These are phyloP conservation scores for Asterella californica DNA, from an alignment of 225 moss, liverwort and hornwort species.

Conservation along the genomic window DNA sequence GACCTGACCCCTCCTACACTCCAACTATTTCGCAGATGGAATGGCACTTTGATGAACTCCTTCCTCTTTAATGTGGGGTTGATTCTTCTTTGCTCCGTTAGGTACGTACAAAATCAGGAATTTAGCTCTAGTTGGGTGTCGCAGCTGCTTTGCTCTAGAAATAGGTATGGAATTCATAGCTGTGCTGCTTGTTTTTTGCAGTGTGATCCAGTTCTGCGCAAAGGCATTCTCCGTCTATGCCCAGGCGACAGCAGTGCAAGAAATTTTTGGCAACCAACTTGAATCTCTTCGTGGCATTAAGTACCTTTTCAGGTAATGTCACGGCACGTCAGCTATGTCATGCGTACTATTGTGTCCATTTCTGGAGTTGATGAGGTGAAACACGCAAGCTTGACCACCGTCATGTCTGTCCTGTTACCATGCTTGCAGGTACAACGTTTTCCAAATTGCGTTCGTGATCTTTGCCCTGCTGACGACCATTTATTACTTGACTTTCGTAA, in stretches of 20 bases:
- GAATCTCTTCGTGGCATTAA: constrained; percentile 87
- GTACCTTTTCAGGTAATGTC: constrained; percentile 69
- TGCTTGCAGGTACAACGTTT: constrained; percentile 72
- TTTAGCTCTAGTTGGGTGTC: background rate
- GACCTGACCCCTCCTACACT: background rate
- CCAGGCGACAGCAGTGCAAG: constrained; percentile 92
- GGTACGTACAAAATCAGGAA: constrained; percentile 34
- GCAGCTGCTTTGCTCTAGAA: background rate
- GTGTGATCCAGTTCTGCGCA: constrained; percentile 87
- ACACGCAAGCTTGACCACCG: too few relatives aligned
- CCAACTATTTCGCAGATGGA: constrained; percentile 52
- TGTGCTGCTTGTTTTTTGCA: constrained; percentile 27
- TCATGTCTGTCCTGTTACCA: too few relatives aligned
- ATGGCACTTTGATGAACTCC: constrained; percentile 90
- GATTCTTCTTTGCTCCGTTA: constrained; percentile 90
- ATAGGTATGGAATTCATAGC: background rate
- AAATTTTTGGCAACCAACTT: constrained; percentile 91
- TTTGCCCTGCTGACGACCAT: constrained; percentile 65
- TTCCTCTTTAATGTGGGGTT: constrained; percentile 92
- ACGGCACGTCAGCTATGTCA: background rate
- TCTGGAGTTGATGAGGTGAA: background rate
- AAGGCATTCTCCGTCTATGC: constrained; percentile 90
- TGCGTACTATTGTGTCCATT: background rate
- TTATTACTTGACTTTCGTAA: constrained; percentile 77
- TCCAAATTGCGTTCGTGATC: constrained; percentile 79